Evolutionary conservation across 2,329 filamentous ascomycete species (phyloP).

Genomic region (Hansfordia pulvinata): DNA sequence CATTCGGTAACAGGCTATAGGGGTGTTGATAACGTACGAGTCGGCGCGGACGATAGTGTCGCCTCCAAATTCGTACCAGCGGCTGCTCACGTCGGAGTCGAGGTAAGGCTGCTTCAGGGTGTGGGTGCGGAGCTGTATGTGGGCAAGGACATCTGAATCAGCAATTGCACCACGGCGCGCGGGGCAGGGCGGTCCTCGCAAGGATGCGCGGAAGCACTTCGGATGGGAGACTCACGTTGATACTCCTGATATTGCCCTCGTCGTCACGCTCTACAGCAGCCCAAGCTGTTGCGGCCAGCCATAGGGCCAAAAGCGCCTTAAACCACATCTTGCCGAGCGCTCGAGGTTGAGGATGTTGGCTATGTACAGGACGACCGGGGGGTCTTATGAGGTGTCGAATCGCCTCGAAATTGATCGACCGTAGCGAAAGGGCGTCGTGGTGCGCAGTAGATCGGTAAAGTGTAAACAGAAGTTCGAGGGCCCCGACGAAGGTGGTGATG

Average conservation of each 20-base stretch:
- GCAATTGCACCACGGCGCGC: no score
- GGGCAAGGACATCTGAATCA: background rate
- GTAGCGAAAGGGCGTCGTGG: no score
- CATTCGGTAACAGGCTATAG: background rate
- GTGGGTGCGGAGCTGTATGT: conserved; percentile 66
- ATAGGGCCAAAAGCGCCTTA: conserved; percentile 16
- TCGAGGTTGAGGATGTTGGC: no score
- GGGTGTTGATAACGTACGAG: conserved; percentile 33
- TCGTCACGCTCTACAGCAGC: conserved; percentile 29
- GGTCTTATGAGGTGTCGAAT: no score
- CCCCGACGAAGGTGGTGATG: no score
- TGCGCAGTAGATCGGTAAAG: no score
- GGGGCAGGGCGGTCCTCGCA: conserved; percentile 1
- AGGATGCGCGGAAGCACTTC: conserved; percentile 3
- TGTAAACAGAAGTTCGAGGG: no score
- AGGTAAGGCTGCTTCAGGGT: conserved; percentile 85
- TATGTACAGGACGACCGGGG: no score
- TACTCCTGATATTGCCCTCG: conserved; percentile 42
- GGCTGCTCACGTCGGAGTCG: conserved; percentile 93
- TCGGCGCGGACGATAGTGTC: conserved; percentile 73
- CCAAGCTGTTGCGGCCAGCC: conserved; percentile 22
- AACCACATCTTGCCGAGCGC: conserved; percentile 19
- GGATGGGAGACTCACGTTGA: conserved; percentile 43
- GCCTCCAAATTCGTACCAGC: conserved; percentile 98
- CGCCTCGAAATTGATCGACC: no score